Base-by-base conservation (phyloP, 2,329 filamentous ascomycete genomes). In the Diplodia corticola region DNA sequence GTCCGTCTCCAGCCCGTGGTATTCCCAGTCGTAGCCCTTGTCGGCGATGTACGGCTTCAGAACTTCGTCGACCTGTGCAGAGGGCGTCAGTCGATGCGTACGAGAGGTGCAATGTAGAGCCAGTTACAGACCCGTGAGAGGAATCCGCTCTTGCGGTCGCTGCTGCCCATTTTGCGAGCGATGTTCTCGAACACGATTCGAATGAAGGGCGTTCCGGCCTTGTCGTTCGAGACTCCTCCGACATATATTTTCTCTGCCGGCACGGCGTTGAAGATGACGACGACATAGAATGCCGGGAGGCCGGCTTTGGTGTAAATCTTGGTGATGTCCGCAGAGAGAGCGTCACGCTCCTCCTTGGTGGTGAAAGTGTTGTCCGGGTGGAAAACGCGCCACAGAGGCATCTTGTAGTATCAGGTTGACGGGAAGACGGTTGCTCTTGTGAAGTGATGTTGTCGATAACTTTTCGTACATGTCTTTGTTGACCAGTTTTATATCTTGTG, bases 341-440 rank as follows among this genome's bases (percentile, higher is more conserved):
- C 63, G 22, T 54, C 48, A 20, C 63, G 63, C 37, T 53, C 63
- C 13, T 44, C 50, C 2, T 33, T 13, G n/a, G 63, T 64, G 17
- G 50, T 46, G 49, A 64, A 54, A 28, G 53, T 59, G 33, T 68
- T 69, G 1, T 70, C 68, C 0, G 80, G 75, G 70, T 81, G 79
- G 73, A 75, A 80, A 69, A 82, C 74, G 9, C 71, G 70, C 80
- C 79, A 82, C 68, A 81, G 78, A 68, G 80, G 80, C 80, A 82
- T 82, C 5, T 40, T 59, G 37, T 15, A 3, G 22, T 12, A 17
- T 30, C 44, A n/a, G 13, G 12, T 24, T 28, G 1, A 10, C 24
- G 53, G 4, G 17, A 20, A 53, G 10, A 10, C 12, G 24, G 22
- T 28, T 5, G 26, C 2, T 28, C 20, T 35, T 26, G 22, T 20